Base-by-base conservation (phyloP, 768 basidiomycete genomes). In the Hemileccinum impolitum region DNA sequence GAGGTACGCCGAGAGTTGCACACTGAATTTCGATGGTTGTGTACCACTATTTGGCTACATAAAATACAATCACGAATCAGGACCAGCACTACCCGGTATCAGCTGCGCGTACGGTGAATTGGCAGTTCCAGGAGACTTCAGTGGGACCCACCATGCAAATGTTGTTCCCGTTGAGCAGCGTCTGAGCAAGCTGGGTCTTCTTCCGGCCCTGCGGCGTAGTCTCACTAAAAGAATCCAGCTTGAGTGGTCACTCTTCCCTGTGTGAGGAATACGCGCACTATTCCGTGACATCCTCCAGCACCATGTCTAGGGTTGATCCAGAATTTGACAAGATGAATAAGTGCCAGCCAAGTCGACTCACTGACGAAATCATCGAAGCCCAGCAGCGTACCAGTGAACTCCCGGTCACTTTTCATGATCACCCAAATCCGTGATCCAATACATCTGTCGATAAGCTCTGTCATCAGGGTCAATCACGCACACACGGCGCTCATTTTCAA, bases 331-430 rank as follows among this genome's bases (percentile, higher is more conserved):
- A 18, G 46, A 42, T 34, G 4, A 25, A 37, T 15, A 23, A n/a
- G 21, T 25, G 8, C 15, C 23, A 38, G 39, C 17, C 14, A 41
- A 43, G 42, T 15, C 15, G 8, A 94, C 95, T 80, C 67, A 97
- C 95, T 99, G 69, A 99, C 95, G 69, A 95, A 99, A 71, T 99
- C 95, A 66, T 99, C 95, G 60, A 99, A 99, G 2, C 95, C 95
- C 30, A 95, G 77, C 36, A 99, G 75, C 3, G 85, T 96, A 11
- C 95, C 95, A 19, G 89, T 90, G 71, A 97, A 99, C 72, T 99
- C 95, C 39, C 93, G 86, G 53, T 99, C 94, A 59, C 79, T 85
- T 74, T 97, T 98, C 92, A 96, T 97, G 67, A 98, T 84, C 60
- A 98, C 95, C 91, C 93, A 96, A 64, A 98, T 94, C 42, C 84